phyloP scores from a whole-genome alignment of 441 rosid species.

The Pelargonium citronellum region DNA sequence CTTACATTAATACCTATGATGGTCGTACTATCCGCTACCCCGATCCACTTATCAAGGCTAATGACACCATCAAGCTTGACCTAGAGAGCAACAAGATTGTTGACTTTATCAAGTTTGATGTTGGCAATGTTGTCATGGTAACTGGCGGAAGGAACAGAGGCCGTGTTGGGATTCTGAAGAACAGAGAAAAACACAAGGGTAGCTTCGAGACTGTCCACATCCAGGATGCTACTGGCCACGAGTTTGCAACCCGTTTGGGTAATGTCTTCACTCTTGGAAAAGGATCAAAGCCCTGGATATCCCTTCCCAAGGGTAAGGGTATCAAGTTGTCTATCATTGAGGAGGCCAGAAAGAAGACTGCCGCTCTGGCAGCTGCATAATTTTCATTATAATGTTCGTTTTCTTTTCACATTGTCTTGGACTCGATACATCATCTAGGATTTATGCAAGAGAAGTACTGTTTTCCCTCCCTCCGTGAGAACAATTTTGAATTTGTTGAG shows the following conservation, averaged over 20 bases:
- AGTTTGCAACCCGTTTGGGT: slow-evolving; percentile 70
- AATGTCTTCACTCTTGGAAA: slow-evolving; percentile 69
- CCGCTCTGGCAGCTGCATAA: slow-evolving; percentile 29
- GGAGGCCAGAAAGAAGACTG: slow-evolving; percentile 65
- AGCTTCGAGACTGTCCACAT: slow-evolving; percentile 68
- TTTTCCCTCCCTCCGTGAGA: background rate
- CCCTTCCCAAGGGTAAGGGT: slow-evolving; percentile 82
- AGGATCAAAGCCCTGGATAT: slow-evolving; percentile 70
- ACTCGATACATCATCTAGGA: background rate
- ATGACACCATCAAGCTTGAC: slow-evolving; percentile 71
- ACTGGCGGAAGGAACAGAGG: slow-evolving; percentile 77
- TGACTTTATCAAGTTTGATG: slow-evolving; percentile 69
- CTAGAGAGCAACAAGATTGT: slow-evolving; percentile 59
- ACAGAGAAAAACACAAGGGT: slow-evolving; percentile 69
- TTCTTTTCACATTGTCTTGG: background rate
- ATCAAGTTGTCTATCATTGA: slow-evolving; percentile 67
- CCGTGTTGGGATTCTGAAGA: slow-evolving; percentile 68
- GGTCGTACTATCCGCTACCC: slow-evolving; percentile 39
- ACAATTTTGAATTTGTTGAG: background rate
- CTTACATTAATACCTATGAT: slow-evolving; percentile 64
- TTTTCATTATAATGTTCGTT: background rate
- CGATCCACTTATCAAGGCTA: slow-evolving; percentile 60
- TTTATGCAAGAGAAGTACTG: background rate
- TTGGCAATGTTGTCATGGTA: slow-evolving; percentile 71
- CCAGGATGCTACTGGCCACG: slow-evolving; percentile 62